A percentile compares a stretch with the other conserved stretches of the same genome.
These are phyloP conservation scores for Xylaria curta DNA, from an alignment of 495 filamentous ascomycete species.

Conservation along the genomic window DNA sequence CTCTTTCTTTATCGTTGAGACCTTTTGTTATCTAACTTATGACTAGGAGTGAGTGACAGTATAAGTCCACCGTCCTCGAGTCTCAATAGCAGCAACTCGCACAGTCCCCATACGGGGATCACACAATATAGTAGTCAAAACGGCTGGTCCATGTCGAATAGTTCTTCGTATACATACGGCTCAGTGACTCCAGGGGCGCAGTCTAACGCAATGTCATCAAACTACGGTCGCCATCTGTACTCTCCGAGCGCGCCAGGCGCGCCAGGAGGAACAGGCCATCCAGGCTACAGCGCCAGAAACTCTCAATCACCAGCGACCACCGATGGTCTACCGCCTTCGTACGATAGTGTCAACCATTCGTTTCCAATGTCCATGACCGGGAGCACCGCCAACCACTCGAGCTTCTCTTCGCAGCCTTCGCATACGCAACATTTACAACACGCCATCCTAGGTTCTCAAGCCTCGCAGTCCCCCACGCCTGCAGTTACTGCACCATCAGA, in stretches of 20 bases:
- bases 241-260: conserved; percentile 54
- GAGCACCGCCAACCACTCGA: conserved; percentile 36
- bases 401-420: conserved; percentile 34
- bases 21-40: conserved; percentile 50
- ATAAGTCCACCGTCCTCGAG: conserved; percentile 66
- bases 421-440: conserved; percentile 34
- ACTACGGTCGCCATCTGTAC: conserved; percentile 56
- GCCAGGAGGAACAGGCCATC: conserved; percentile 20
- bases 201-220: conserved; percentile 39
- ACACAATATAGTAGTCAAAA: conserved; percentile 55
- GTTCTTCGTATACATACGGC: conserved; percentile 54
- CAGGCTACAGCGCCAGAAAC: conserved; percentile 41
- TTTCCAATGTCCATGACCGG: conserved; percentile 46
- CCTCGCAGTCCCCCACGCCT: conserved; percentile 64
- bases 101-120: conserved; percentile 55
- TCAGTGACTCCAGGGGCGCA: conserved; percentile 50
- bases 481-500: conserved; percentile 68
- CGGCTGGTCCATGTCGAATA: conserved; percentile 61
- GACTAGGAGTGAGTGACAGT: conserved; percentile 58
- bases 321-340: conserved; percentile 37
- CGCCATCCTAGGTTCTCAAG: conserved; percentile 38
- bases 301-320: conserved; percentile 44
- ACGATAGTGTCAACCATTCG: conserved; percentile 40
- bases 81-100: conserved; percentile 60
- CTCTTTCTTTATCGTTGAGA: conserved; percentile 10